Base-by-base conservation (phyloP, 768 basidiomycete species). In the Porphyrellus cyaneotinctus region DNA sequence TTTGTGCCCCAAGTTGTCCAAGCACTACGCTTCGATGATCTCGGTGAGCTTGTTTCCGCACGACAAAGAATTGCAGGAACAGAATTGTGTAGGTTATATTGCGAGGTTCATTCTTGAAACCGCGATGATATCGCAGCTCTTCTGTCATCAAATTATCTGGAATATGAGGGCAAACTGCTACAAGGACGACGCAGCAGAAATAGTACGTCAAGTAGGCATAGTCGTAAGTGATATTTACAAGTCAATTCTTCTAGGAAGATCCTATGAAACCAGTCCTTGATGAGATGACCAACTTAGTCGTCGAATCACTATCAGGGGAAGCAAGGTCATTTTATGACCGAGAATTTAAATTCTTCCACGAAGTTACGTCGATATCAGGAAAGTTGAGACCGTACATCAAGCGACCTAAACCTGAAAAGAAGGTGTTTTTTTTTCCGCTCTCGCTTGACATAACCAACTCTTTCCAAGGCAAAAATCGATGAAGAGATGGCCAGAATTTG, bases 91-190 rank as follows among this genome's bases (percentile, higher is more conserved):
- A 95, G 95, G 91, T 17, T 98, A 98, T 70, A 92, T 98, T 26
- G 82, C 88, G 52, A 84, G 85, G 20, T 99, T 97, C 78, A 91
- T 98, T 60, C 93, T 94, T 58, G 95, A 98, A 73, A 97, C 95
- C 0, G 88, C 95, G 8, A 95, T 91, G 72, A 92, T 98, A 47
- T 98, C 95, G 2, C 95, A 95, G 67, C 71, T 93, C 22, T 99
- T 99, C 75, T 99, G 97, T 65, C 97, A 99, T 66, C 97, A 99
- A 73, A 98, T 98, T 58, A 91, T 99, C 56, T 99, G 97, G 97
- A 99, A 98, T 68, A 98, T 98, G 97, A 95, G 95, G 64, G 97
- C 97, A 6, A 99, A 99, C 64, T 93, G 90, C 56, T 97, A 84
- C 69, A 91, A 88, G 62, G 95, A 94, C 62, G 97, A 98, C 63